These are phyloP conservation scores for Botrytis medusae DNA, from an alignment of 2,329 filamentous ascomycete species.

Conservation along the genomic window DNA sequence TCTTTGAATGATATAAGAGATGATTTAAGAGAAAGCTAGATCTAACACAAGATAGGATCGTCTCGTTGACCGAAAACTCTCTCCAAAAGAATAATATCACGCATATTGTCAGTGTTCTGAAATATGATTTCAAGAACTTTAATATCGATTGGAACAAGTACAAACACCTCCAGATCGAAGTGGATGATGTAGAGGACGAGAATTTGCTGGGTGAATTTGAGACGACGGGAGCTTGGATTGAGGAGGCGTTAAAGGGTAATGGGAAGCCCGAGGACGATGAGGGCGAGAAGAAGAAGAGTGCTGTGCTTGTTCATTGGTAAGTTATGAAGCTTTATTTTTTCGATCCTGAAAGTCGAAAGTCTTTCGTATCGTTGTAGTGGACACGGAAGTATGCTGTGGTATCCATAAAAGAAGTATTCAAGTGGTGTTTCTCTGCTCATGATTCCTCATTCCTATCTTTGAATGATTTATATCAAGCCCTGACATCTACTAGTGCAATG, in stretches of 20 bases:
- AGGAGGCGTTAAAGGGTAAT: constrained; percentile 64
- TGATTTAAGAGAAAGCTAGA: not conserved
- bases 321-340: constrained; percentile 40
- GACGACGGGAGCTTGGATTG: constrained; percentile 77
- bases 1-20: not conserved
- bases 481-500: constrained; percentile 68
- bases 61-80: constrained; percentile 68
- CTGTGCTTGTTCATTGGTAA: constrained; percentile 70
- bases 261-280: constrained; percentile 49
- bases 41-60: constrained; percentile 57
- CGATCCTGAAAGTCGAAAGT: not conserved
- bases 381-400: too few species aligned
- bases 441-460: not conserved
- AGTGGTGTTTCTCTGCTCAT: not conserved
- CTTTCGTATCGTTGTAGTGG: not conserved
- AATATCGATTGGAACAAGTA: constrained; percentile 52
- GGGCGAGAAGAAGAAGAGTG: constrained; percentile 51
- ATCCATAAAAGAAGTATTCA: not conserved
- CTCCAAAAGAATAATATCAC: constrained; percentile 76
- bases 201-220: constrained; percentile 82
- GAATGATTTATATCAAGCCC: not conserved
- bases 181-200: constrained; percentile 88
- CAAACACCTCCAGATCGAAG: constrained; percentile 74
- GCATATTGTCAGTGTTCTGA: constrained; percentile 83
- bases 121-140: constrained; percentile 59